These are phyloP conservation scores for Penicillium subrubescens DNA, from an alignment of 495 filamentous ascomycete genomes.

Conservation along the genomic window DNA sequence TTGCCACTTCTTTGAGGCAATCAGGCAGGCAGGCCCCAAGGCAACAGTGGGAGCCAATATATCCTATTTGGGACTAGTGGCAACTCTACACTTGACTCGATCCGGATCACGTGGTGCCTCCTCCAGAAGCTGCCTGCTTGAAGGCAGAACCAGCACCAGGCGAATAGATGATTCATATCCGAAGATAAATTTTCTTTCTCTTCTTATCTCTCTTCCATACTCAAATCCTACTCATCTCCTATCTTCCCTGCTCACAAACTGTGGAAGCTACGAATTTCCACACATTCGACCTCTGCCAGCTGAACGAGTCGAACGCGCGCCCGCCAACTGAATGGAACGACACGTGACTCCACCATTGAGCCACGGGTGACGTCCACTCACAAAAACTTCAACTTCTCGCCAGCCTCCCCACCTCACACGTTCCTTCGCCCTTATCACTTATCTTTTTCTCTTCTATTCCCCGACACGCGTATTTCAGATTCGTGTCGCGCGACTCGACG, in stretches of 20 bases:
- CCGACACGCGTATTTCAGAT: not conserved
- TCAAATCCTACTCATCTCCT: not conserved
- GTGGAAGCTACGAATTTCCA: too few species aligned
- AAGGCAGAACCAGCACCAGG: not conserved
- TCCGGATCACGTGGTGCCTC: not conserved
- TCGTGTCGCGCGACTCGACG: not conserved
- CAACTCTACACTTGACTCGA: not conserved
- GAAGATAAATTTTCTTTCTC: not conserved
- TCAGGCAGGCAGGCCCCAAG: not conserved
- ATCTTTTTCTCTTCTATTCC: slow-evolving; percentile 15
- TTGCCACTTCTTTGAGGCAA: not conserved
- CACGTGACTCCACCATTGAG: slow-evolving; percentile 34
- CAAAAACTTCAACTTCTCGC: slow-evolving; percentile 18
- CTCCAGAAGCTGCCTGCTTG: not conserved
- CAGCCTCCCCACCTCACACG: slow-evolving; percentile 11
- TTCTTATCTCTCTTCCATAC: not conserved
- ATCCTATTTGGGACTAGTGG: slow-evolving; percentile 3
- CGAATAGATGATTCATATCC: not conserved
- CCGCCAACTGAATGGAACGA: not conserved
- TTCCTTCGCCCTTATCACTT: slow-evolving; percentile 16
- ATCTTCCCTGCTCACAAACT: not conserved
- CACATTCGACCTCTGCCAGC: not conserved
- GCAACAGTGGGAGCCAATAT: not conserved
- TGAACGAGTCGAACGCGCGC: slow-evolving; percentile 18
- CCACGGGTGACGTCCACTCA: slow-evolving; percentile 21